A percentile compares a stretch with the other conserved stretches of the same genome.
phyloP scores from a whole-genome alignment of 805 yeast genomes.

The Kurtzmaniella fragi region DNA sequence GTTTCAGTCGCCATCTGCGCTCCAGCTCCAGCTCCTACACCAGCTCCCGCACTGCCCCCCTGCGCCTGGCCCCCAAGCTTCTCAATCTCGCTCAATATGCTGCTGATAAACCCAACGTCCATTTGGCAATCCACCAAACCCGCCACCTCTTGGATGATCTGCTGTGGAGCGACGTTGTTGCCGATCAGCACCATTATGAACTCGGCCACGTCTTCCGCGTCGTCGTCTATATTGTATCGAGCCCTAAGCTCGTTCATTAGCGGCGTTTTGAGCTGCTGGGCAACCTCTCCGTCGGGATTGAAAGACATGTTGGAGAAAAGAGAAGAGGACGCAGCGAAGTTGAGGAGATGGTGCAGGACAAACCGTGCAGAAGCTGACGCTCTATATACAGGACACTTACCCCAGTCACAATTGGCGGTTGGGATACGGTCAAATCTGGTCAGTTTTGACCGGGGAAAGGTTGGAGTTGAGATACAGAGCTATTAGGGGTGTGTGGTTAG shows the following conservation, averaged over 20 bases:
- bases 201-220: slow-evolving; percentile 61
- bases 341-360: no score
- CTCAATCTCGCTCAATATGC: slow-evolving; percentile 53
- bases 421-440: no score
- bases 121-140: slow-evolving; percentile 59
- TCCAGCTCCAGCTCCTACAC: slow-evolving; percentile 10
- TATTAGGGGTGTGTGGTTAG: no score
- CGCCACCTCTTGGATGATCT: slow-evolving; percentile 56
- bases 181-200: slow-evolving; percentile 67
- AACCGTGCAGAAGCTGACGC: no score
- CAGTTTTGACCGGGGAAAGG: no score
- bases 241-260: slow-evolving; percentile 31
- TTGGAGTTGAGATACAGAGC: no score
- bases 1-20: slow-evolving; percentile 5
- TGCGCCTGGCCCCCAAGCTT: slow-evolving; percentile 21
- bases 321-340: neutral
- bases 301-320: slow-evolving; percentile 17
- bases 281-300: slow-evolving; percentile 37
- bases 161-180: slow-evolving; percentile 57
- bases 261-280: slow-evolving; percentile 28
- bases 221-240: slow-evolving; percentile 31
- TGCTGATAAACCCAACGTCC: slow-evolving; percentile 51
- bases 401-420: no score
- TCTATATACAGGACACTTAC: neutral
- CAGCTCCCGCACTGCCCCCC: slow-evolving; percentile 8